phyloP scores from a whole-genome alignment of 192 early-diverging fungal genomes.

The Podila horticola region DNA sequence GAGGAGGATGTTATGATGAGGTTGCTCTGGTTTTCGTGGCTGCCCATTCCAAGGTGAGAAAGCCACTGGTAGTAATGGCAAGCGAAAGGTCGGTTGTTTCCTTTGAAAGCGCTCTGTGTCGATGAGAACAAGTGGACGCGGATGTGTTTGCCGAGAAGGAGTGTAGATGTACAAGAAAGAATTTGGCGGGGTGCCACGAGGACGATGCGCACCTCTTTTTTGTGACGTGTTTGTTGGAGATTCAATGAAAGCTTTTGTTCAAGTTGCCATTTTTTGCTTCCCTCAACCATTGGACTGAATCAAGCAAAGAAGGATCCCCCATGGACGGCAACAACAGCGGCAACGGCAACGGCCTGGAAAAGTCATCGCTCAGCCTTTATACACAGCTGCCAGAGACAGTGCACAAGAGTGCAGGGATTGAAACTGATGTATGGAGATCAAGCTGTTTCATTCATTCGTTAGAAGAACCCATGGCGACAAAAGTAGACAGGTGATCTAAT shows the following conservation, averaged over 20 bases:
- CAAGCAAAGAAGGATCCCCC: background rate
- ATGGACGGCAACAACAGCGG: constrained; percentile 32
- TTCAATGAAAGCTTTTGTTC: too few species aligned
- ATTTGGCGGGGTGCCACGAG: too few species aligned
- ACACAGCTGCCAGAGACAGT: constrained; percentile 16
- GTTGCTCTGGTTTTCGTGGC: background rate
- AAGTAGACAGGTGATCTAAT: background rate
- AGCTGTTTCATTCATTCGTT: background rate
- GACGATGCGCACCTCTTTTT: too few species aligned
- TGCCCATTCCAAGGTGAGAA: constrained; percentile 2
- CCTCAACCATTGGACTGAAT: background rate
- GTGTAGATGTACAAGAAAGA: too few species aligned
- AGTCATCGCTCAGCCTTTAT: constrained; percentile 27
- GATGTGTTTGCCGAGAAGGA: too few species aligned
- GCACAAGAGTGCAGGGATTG: constrained; percentile 22
- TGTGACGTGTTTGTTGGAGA: too few species aligned
- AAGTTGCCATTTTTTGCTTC: background rate
- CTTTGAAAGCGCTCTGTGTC: too few species aligned
- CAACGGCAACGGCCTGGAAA: constrained; percentile 1
- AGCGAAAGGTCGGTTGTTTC: too few species aligned
- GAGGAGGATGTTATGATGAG: background rate
- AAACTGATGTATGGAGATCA: constrained; percentile 7
- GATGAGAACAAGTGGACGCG: too few species aligned
- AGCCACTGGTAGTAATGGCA: too few species aligned
- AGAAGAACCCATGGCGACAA: background rate